Percentiles rank a stretch among this genome's conserved stretches.
Evolutionary conservation across 176 grass and related monocot genomes (phyloP).

Genomic region (Melocanna baccifera): DNA sequence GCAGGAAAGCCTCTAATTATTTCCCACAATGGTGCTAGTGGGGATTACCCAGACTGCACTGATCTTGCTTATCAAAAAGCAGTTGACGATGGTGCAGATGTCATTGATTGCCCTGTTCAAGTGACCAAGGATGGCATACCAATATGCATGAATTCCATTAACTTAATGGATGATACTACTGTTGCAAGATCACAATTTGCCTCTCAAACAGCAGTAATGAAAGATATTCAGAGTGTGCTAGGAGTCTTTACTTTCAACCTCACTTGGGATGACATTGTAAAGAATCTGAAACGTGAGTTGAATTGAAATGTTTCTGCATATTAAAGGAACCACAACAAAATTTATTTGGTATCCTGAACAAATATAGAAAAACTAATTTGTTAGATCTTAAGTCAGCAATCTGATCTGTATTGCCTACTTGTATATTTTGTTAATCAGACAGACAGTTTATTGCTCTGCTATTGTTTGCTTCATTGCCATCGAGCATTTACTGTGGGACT

Average conservation of each 20-base stretch:
- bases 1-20: constrained; percentile 78
- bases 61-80: constrained; percentile 87
- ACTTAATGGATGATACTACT: constrained; percentile 72
- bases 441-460: neutral
- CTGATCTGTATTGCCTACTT: neutral
- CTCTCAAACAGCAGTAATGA: constrained; percentile 37
- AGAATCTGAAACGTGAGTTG: constrained; percentile 70
- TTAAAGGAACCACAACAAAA: neutral
- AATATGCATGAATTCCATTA: constrained; percentile 71
- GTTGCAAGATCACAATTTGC: constrained; percentile 58
- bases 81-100: constrained; percentile 72
- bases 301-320: constrained; percentile 18
- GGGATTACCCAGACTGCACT: constrained; percentile 89
- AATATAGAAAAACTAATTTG: neutral
- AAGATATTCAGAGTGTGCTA: constrained; percentile 50
- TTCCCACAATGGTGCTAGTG: constrained; percentile 91
- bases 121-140: constrained; percentile 69
- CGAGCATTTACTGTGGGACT: constrained; percentile 7
- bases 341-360: neutral
- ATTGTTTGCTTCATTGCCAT: neutral
- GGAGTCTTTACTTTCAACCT: constrained; percentile 93
- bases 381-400: neutral
- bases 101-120: constrained; percentile 91
- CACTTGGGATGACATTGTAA: constrained; percentile 78
- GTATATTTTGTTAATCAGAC: constrained; percentile 12